Base-by-base conservation (phyloP, 768 basidiomycete genomes). In the Trametes meyenii region DNA sequence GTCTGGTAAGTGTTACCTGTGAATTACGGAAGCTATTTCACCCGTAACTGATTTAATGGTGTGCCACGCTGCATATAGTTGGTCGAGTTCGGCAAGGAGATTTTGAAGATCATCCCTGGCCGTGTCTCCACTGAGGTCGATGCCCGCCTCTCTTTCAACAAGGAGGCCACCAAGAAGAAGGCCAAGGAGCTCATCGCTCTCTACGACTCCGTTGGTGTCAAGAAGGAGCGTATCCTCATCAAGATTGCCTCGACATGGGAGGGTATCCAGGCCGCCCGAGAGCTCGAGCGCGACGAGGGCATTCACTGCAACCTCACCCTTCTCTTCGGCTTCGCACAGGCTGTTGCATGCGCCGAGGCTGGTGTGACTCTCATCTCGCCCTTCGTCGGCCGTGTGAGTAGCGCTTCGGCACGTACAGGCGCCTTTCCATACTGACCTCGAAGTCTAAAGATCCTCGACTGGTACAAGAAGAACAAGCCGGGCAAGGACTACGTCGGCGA, bases 211-310 rank as follows among this genome's bases (percentile, higher is more conserved):
- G 74, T 95, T 65, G 97, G 97, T 65, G 87, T 99, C 80, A 80
- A 85, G 74, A 93, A 91, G 79, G 95, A 98, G 44, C 93, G 97
- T 65, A 81, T 99, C 64, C 82, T 99, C 69, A 98, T 99, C 87
- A 99, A 99, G 83, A 98, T 99, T 73, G 97, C 96, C 33, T 96
- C 97, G 42, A 96, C 96, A 50, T 99, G 94, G 92, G 97, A 98
- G 79, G 97, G 97, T 78, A 99, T 99, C 80, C 96, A 99, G 77
- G 97, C 97, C 61, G 97, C 97, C 39, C 88, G 94, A 65, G 89
- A 96, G 77, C 89, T 99, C 67, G 97, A 99, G 82, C 76, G 83
- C 63, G 90, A 96, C 68, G 87, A 97, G 60, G 84, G 83, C 64
- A 98, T 99, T 77, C 96, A 96, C 86, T 98, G 95, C 84, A 98